These are phyloP conservation scores for Cercospora citrullina DNA, from an alignment of 2,329 filamentous ascomycete species.

Conservation along the genomic window DNA sequence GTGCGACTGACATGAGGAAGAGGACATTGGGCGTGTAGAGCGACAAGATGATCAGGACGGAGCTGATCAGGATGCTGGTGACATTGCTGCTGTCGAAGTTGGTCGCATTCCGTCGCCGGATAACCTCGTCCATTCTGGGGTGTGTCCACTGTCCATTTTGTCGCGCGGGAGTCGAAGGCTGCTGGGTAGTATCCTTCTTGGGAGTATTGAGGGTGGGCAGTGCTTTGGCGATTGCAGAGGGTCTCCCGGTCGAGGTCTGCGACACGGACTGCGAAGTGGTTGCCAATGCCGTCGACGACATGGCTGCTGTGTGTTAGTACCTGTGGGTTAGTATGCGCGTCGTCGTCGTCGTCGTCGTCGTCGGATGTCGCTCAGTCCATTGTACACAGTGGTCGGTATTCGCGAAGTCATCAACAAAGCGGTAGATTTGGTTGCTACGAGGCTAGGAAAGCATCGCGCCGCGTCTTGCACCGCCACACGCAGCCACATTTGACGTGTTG, in stretches of 20 bases:
- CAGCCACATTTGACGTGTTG: neutral
- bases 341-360: neutral
- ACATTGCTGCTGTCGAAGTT: conserved; percentile 79
- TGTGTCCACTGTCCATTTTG: conserved; percentile 67
- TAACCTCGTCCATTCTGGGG: conserved; percentile 84
- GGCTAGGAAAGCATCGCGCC: neutral
- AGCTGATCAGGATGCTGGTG: conserved; percentile 68
- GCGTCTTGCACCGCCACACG: neutral
- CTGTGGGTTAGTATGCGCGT: conserved; percentile 2
- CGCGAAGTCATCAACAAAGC: neutral
- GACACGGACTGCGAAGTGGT: conserved; percentile 16
- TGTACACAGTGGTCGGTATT: neutral
- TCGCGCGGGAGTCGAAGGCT: conserved; percentile 56
- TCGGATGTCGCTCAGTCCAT: neutral
- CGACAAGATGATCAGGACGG: conserved; percentile 54
- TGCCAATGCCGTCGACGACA: conserved; percentile 33
- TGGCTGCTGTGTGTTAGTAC: conserved; percentile 14
- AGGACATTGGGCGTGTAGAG: conserved; percentile 49
- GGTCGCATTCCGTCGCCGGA: conserved; percentile 72
- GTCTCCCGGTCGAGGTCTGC: conserved; percentile 17
- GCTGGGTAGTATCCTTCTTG: conserved; percentile 23
- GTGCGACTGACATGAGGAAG: conserved; percentile 24
- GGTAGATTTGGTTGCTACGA: conserved; percentile 5
- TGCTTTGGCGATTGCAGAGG: conserved; percentile 3
- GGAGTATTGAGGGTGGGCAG: conserved; percentile 11